Evolutionary conservation across 169 alveolate genomes (phyloP).

Genomic region (Plasmodium falciparum): DNA sequence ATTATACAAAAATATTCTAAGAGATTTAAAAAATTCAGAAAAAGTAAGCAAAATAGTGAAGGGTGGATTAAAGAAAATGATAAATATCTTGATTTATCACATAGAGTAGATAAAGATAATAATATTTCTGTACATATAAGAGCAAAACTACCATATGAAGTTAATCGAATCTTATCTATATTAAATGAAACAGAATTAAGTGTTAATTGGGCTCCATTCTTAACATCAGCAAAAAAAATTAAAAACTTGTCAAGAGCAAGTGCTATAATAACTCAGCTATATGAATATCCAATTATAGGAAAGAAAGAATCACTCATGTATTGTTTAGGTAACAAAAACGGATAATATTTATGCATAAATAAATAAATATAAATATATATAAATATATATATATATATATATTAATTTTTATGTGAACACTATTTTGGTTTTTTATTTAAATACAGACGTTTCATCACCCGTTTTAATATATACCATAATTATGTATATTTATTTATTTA

Average conservation of each 20-base stretch:
- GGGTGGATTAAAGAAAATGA: slow-evolving; percentile 76
- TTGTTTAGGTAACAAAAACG: slow-evolving; percentile 66
- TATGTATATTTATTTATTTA: neutral
- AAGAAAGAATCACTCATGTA: slow-evolving; percentile 79
- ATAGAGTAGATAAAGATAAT: slow-evolving; percentile 80
- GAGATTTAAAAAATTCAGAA: slow-evolving; percentile 72
- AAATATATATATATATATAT: too few relatives aligned
- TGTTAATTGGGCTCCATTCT: slow-evolving; percentile 83
- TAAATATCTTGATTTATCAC: slow-evolving; percentile 79
- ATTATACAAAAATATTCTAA: slow-evolving; percentile 77
- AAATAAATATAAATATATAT: neutral
- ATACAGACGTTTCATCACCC: too few relatives aligned
- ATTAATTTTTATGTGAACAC: too few relatives aligned
- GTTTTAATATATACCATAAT: too few relatives aligned
- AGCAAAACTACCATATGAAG: slow-evolving; percentile 79
- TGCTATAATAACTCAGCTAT: slow-evolving; percentile 78
- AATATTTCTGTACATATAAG: slow-evolving; percentile 79
- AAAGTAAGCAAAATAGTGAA: slow-evolving; percentile 78
- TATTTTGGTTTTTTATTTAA: too few relatives aligned
- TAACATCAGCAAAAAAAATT: slow-evolving; percentile 77
- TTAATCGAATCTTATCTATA: slow-evolving; percentile 77
- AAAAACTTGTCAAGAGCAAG: slow-evolving; percentile 74
- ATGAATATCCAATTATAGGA: slow-evolving; percentile 84
- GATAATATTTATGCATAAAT: too few relatives aligned
- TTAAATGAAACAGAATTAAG: slow-evolving; percentile 81